phyloP scores from a whole-genome alignment of 2,329 filamentous ascomycete genomes.

The Calonectria honghensis region DNA sequence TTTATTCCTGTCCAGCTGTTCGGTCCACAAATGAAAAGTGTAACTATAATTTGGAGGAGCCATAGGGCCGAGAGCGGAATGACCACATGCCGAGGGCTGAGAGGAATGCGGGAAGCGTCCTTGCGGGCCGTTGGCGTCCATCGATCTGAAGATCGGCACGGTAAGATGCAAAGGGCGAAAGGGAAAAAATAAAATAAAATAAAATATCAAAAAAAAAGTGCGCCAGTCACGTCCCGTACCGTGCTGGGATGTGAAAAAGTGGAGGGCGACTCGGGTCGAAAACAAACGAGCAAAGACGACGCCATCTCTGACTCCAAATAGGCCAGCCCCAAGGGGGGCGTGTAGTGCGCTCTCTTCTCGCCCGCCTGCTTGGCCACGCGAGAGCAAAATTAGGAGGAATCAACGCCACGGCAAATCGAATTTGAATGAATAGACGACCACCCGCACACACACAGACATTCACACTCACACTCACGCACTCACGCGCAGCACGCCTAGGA shows the following conservation, averaged over 20 bases:
- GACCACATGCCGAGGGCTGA: slow-evolving; percentile 16
- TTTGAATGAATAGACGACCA: slow-evolving; percentile 1
- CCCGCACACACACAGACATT: neutral
- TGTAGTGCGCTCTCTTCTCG: neutral
- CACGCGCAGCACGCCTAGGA: neutral
- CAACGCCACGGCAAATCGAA: slow-evolving; percentile 34
- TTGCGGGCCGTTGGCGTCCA: slow-evolving; percentile 53
- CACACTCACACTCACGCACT: neutral
- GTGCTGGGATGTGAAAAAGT: slow-evolving; percentile 50
- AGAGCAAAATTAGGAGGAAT: slow-evolving; percentile 39
- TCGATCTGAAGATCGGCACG: slow-evolving; percentile 55
- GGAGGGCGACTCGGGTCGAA: slow-evolving; percentile 38
- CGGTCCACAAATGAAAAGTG: neutral
- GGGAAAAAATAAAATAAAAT: neutral
- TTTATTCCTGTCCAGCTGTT: neutral
- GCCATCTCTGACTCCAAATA: slow-evolving; percentile 49
- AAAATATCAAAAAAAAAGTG: slow-evolving; percentile 44
- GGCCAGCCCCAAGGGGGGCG: slow-evolving; percentile 40
- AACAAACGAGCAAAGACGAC: slow-evolving; percentile 34
- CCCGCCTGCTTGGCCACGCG: neutral
- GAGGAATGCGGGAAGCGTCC: slow-evolving; percentile 48
- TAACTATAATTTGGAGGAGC: neutral
- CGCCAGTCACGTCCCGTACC: slow-evolving; percentile 53
- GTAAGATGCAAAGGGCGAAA: neutral
- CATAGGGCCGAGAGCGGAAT: slow-evolving; percentile 1